A percentile compares a stretch with the other conserved stretches of the same genome.
These are phyloP conservation scores for Acanthamoeba castellanii DNA, from an alignment of 208 protist genomes.

Conservation along the genomic window DNA sequence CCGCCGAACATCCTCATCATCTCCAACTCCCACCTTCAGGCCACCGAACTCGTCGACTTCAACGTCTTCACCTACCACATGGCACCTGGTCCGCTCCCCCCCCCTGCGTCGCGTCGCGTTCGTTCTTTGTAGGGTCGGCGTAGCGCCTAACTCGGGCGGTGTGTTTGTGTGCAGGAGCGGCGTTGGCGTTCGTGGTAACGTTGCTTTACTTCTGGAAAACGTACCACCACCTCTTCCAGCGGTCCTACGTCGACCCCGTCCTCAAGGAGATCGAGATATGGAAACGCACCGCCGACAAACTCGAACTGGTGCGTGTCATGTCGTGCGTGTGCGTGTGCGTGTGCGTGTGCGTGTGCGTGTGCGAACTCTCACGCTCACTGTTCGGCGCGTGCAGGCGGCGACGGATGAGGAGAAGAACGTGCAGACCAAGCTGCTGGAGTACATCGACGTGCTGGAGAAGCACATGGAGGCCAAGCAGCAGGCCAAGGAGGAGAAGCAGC, in stretches of 20 bases:
- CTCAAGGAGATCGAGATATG: slow-evolving; percentile 45
- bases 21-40: slow-evolving; percentile 50
- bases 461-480: slow-evolving; percentile 15
- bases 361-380: not conserved
- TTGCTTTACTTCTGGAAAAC: not conserved
- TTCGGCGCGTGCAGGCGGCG: not conserved
- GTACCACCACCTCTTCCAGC: slow-evolving; percentile 18
- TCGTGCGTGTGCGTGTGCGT: not conserved
- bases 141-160: not conserved
- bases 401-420: slow-evolving; percentile 65
- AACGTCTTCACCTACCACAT: slow-evolving; percentile 56
- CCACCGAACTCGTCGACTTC: slow-evolving; percentile 48
- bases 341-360: not conserved
- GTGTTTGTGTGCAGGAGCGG: not conserved
- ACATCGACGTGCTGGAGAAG: slow-evolving; percentile 37
- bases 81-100: not conserved
- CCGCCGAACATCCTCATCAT: slow-evolving; percentile 90
- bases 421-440: not conserved
- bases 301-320: not conserved
- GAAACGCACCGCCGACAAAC: slow-evolving; percentile 16
- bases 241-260: not conserved
- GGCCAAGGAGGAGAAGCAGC: slow-evolving; percentile 8
- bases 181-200: slow-evolving; percentile 25
- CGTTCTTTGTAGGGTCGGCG: not conserved
- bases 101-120: not conserved